These are phyloP conservation scores for Globisporangium echinulatum DNA, from an alignment of 352 stramenopile genomes.

Conservation along the genomic window DNA sequence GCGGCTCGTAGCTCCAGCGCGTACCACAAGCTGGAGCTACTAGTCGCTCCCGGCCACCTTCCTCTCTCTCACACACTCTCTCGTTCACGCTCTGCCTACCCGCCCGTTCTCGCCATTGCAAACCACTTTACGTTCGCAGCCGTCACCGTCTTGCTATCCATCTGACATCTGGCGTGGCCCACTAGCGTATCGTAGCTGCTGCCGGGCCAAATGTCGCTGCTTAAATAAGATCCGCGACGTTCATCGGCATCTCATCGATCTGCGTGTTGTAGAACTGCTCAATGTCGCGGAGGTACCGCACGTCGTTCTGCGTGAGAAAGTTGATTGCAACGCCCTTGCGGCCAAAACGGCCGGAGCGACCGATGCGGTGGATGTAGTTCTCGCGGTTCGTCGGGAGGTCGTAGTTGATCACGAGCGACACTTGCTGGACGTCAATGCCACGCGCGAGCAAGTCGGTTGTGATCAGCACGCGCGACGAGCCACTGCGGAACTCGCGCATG, in stretches of 20 bases:
- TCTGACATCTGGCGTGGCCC: no score
- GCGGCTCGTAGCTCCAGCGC: neutral
- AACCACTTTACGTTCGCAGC: neutral
- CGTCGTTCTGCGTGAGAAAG: slow-evolving; percentile 98
- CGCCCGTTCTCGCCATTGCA: neutral
- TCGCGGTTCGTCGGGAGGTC: slow-evolving; percentile 99
- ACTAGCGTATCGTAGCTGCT: no score
- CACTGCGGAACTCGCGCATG: slow-evolving; percentile 99
- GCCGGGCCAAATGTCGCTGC: neutral
- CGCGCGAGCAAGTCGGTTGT: slow-evolving; percentile 98
- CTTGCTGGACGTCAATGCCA: slow-evolving; percentile 99
- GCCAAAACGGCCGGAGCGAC: slow-evolving; percentile 98
- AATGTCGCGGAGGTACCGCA: slow-evolving; percentile 98
- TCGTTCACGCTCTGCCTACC: slow-evolving; percentile 18
- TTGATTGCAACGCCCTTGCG: slow-evolving; percentile 99
- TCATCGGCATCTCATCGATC: slow-evolving; percentile 99
- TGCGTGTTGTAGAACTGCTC: slow-evolving; percentile 99
- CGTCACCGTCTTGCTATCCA: neutral
- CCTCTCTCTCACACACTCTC: slow-evolving; percentile 26
- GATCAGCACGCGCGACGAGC: slow-evolving; percentile 98
- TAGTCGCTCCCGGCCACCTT: slow-evolving; percentile 5
- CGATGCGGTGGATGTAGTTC: slow-evolving; percentile 99
- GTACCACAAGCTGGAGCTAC: neutral
- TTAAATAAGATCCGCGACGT: slow-evolving; percentile 99
- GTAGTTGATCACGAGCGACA: slow-evolving; percentile 99